Conservation (phyloP, 306 rosid genomes). For the Argentina anserina region DNA sequence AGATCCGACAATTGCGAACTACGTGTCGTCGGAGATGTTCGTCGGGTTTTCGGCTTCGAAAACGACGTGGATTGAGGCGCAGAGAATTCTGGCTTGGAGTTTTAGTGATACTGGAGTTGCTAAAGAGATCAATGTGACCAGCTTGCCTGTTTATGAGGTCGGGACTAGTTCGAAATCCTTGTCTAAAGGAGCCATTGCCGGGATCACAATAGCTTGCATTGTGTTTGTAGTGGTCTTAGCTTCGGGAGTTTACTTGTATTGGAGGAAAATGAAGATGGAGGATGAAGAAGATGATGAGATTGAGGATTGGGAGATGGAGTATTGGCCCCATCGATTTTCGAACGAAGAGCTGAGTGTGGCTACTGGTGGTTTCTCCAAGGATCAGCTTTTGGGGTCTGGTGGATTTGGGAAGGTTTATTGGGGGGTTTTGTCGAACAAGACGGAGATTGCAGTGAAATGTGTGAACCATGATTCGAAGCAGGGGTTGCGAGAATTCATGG, state of each 20-base stretch:
- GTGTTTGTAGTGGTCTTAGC: constrained; percentile 31
- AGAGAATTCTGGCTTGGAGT: constrained; percentile 88
- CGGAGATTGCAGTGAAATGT: constrained; percentile 78
- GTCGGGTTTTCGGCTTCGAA: constrained; percentile 89
- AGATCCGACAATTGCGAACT: constrained; percentile 46
- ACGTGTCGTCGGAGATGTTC: constrained; percentile 65
- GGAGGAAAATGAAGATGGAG: constrained; percentile 43
- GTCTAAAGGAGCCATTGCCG: constrained; percentile 50
- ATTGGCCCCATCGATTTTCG: constrained; percentile 88
- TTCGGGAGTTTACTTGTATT: constrained; percentile 29
- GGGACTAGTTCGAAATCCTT: constrained; percentile 35
- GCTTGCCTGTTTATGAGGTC: constrained; percentile 48
- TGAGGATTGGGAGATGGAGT: constrained; percentile 87
- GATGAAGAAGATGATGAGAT: constrained; percentile 60
- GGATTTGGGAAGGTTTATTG: constrained; percentile 85
- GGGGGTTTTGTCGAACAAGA: constrained; percentile 49
- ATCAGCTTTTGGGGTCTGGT: constrained; percentile 58
- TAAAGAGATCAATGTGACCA: constrained; percentile 54
- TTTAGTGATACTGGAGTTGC: constrained; percentile 59
- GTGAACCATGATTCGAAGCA: constrained; percentile 91
- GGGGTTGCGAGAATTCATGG: constrained; percentile 90
- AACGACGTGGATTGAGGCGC: constrained; percentile 66
- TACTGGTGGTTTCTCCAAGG: constrained; percentile 46
- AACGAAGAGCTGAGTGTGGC: constrained; percentile 62
- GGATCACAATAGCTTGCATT: constrained; percentile 44